Evolutionary conservation across 2,329 filamentous ascomycete genomes (phyloP).

Genomic region (Aureobasidium sp.): DNA sequence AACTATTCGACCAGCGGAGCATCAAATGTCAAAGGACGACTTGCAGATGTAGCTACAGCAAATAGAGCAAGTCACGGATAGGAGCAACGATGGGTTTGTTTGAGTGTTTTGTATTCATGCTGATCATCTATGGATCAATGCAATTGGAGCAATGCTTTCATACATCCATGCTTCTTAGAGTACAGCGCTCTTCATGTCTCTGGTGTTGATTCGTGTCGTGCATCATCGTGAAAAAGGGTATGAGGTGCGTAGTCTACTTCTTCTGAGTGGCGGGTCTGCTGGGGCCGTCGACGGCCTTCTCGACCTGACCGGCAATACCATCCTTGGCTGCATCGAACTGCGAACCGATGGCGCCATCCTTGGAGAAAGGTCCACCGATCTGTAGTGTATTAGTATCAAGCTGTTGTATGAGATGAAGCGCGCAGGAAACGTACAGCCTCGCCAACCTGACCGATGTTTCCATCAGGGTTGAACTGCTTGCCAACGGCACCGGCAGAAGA

Average conservation of each 20-base stretch:
- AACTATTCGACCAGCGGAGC: not conserved
- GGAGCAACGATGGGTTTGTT: not conserved
- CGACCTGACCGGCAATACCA: conserved; percentile 46
- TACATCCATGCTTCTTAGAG: not conserved
- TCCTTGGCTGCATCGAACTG: conserved; percentile 48
- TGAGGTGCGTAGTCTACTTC: conserved; percentile 17
- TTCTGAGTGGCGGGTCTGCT: conserved; percentile 26
- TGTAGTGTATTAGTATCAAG: conserved; percentile 15
- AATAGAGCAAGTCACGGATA: not conserved
- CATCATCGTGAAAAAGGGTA: not conserved
- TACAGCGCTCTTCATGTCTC: not conserved
- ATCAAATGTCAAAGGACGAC: not conserved
- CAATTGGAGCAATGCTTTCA: not conserved
- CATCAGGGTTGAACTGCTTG: conserved; percentile 47
- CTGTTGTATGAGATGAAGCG: not conserved
- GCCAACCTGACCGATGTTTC: conserved; percentile 43
- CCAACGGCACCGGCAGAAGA: conserved; percentile 46
- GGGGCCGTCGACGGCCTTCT: conserved; percentile 37
- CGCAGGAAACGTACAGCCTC: conserved; percentile 25
- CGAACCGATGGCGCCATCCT: conserved; percentile 47
- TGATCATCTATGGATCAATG: not conserved
- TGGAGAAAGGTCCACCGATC: conserved; percentile 43
- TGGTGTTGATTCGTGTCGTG: not conserved
- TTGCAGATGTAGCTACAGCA: not conserved
- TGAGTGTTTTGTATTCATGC: not conserved